These are phyloP conservation scores for Colletotrichum musicola DNA, from an alignment of 2,329 filamentous ascomycete species.

Conservation along the genomic window DNA sequence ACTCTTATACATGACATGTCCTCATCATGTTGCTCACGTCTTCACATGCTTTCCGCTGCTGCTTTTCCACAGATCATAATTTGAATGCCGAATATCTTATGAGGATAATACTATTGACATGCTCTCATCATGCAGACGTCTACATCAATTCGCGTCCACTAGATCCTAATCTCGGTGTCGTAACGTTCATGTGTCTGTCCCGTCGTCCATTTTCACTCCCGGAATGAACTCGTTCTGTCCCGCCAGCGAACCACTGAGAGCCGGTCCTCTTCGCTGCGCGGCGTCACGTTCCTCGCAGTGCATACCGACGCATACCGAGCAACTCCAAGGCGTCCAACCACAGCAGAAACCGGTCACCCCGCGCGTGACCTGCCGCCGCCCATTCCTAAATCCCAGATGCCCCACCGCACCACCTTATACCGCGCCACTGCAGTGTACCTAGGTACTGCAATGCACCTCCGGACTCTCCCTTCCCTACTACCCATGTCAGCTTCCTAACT, in stretches of 20 bases:
- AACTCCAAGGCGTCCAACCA: conserved; percentile 15
- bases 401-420: conserved; percentile 26
- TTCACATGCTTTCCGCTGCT: too few relatives aligned
- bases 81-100: too few relatives aligned
- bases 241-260: neutral
- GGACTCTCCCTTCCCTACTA: too few relatives aligned
- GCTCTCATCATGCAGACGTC: too few relatives aligned
- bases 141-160: neutral
- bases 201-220: neutral
- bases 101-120: too few relatives aligned
- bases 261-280: neutral
- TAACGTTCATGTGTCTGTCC: neutral
- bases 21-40: too few relatives aligned
- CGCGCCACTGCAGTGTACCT: neutral
- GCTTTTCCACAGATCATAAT: too few relatives aligned
- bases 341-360: neutral
- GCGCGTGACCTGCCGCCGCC: conserved; percentile 31
- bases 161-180: conserved; percentile 15
- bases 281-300: conserved; percentile 16
- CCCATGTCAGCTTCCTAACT: too few relatives aligned
- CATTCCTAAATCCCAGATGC: conserved; percentile 32
- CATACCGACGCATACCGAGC: conserved; percentile 22
- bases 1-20: too few relatives aligned
- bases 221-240: neutral
- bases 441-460: too few relatives aligned